A percentile compares a stretch with the other conserved stretches of the same genome.
These are phyloP conservation scores for Aegilops bicornis DNA, from an alignment of 176 grass and related monocot species.

Conservation along the genomic window DNA sequence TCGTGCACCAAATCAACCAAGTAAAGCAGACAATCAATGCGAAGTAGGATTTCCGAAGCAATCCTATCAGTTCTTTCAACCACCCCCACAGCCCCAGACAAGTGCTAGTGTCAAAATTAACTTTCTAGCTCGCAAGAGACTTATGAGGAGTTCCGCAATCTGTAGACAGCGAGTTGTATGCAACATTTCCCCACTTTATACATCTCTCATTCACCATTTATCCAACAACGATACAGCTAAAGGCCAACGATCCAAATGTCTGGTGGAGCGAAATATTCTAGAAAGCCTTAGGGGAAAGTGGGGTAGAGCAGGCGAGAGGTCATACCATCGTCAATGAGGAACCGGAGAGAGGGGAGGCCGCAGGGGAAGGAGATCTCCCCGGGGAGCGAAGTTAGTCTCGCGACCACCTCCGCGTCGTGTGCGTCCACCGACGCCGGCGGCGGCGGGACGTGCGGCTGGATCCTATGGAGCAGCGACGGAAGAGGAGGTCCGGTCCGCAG, in stretches of 20 bases:
- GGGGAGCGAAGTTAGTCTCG: conserved; percentile 40
- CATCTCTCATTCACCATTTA: background rate
- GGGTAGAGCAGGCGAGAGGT: background rate
- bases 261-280: background rate
- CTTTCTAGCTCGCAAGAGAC: background rate
- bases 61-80: background rate
- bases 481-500: conserved; percentile 30
- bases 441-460: conserved; percentile 29
- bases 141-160: background rate
- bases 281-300: background rate
- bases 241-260: background rate
- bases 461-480: conserved; percentile 32
- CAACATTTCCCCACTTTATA: background rate
- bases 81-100: background rate
- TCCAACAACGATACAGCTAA: background rate
- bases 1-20: background rate
- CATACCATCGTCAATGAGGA: conserved; percentile 76
- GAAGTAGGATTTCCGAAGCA: background rate
- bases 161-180: background rate
- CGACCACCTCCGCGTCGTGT: conserved; percentile 44
- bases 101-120: background rate
- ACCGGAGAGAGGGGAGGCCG: conserved; percentile 74
- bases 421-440: conserved; percentile 3
- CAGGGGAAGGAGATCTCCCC: conserved; percentile 63
- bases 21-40: background rate